Base-by-base conservation (phyloP, 1,284 basidiomycete species). In the Cutaneotrichosporon daszewskae region DNA sequence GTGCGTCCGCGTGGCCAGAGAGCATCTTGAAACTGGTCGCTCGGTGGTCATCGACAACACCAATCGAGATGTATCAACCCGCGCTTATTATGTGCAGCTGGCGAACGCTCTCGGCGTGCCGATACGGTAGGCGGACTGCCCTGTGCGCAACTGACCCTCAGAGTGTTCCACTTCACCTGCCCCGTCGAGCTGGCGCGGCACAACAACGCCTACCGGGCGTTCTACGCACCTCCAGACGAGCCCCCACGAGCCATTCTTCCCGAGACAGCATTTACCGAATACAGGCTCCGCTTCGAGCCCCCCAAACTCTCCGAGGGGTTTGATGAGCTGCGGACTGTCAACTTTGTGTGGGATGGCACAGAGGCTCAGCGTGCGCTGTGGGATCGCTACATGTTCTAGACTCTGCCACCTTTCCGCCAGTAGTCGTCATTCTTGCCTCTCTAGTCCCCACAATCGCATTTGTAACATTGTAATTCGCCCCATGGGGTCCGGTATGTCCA, bases 41-140 rank as follows among this genome's bases (percentile, higher is more conserved):
- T 81, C 81, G 43, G 85, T 85, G 54, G 85, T 91, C 8, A 75
- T 95, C 32, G 90, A 94, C 65, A 92, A 91, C 61, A 91, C 88
- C 12, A 91, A 91, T 64, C 79, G 87, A 4, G 78, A 89, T 59
- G 62, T 58, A 8, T 64, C 70, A 18, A 89, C 85, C 7, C 77
- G 90, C 40, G 78, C 78, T 49, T 64, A 75, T 34, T 94, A 88
- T 60, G 54, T 87, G 13, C 75, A 79, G 33, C 54, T 88, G 13
- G 83, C 86, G 10, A 77, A 75, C 58, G 76, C 76, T 38, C 53
- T 75, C 2, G 66, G 75, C 2, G 73, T 83, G 1, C 74, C 78
- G 2, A 73, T 82, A 10, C 76, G 85, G 82, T 84, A 45, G 22
- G 68, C 48, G 7, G 4, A 18, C 17, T 20, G 18, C 18, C 2